A percentile compares a stretch with the other conserved stretches of the same genome.
phyloP scores from a whole-genome alignment of 352 stramenopile species.

The Aphanomyces euteiches region DNA sequence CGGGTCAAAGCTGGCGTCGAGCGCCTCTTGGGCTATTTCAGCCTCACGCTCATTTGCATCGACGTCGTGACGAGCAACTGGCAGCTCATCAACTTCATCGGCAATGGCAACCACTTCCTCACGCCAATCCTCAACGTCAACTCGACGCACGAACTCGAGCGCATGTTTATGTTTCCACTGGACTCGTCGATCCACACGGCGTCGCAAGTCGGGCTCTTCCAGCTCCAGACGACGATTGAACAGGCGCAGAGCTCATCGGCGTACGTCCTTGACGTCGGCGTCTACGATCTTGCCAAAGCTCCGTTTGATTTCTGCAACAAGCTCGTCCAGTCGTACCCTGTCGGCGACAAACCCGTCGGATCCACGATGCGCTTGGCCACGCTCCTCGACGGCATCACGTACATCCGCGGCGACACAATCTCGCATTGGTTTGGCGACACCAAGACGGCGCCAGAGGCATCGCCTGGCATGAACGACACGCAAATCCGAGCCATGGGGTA shows the following conservation, averaged over 20 bases:
- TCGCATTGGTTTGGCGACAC: background rate
- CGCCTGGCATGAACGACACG: background rate
- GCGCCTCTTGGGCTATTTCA: background rate
- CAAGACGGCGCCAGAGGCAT: background rate
- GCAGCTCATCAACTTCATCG: constrained; percentile 20
- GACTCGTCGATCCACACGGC: background rate
- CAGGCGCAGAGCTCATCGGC: background rate
- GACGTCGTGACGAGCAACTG: constrained; percentile 25
- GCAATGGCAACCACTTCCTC: constrained; percentile 1
- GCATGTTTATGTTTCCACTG: background rate
- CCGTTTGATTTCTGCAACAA: constrained; percentile 6
- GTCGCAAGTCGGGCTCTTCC: background rate
- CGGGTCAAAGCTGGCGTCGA: no score
- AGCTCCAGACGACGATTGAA: constrained; percentile 3
- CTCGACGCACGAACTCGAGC: background rate
- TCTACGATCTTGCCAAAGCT: background rate
- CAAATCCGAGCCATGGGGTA: constrained; percentile 3
- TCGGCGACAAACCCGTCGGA: background rate
- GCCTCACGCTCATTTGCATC: constrained; percentile 1
- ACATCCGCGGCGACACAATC: constrained; percentile 18
- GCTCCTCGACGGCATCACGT: constrained; percentile 12
- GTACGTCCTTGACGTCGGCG: constrained; percentile 11
- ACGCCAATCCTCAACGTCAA: background rate
- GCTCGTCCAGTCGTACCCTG: background rate
- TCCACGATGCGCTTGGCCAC: background rate